Evolutionary conservation across 805 yeast species (phyloP).

Genomic region (Sungouiozyma intestinalis): DNA sequence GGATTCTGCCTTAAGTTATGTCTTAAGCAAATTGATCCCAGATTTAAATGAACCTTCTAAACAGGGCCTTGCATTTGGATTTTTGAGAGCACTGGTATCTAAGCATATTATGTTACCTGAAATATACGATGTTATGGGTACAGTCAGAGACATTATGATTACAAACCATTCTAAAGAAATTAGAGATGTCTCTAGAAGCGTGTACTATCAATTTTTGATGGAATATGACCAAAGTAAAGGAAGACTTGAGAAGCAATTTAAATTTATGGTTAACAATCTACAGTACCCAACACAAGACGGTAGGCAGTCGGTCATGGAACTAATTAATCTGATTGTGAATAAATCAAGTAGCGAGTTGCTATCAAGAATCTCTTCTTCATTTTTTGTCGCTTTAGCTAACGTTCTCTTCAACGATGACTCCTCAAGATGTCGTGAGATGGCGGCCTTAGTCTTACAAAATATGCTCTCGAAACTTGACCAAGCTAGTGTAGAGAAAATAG

Average conservation of each 20-base stretch:
- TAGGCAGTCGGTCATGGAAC: constrained; percentile 82
- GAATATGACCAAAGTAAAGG: constrained; percentile 92
- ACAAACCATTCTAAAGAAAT: constrained; percentile 78
- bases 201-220: constrained; percentile 76
- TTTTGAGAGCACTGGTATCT: constrained; percentile 66
- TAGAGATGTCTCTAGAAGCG: constrained; percentile 73
- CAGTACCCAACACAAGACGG: constrained; percentile 81
- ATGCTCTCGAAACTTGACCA: constrained; percentile 43
- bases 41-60: constrained; percentile 84
- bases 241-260: constrained; percentile 71
- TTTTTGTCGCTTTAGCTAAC: constrained; percentile 74
- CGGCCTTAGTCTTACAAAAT: constrained; percentile 47
- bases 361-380: constrained; percentile 55
- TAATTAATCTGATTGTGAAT: constrained; percentile 57
- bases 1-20: constrained; percentile 60
- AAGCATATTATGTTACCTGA: constrained; percentile 75
- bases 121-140: constrained; percentile 79
- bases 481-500: constrained; percentile 27
- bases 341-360: constrained; percentile 55
- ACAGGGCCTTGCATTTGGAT: constrained; percentile 81
- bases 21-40: constrained; percentile 64
- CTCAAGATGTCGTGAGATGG: constrained; percentile 74
- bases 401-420: constrained; percentile 70
- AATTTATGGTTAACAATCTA: constrained; percentile 68
- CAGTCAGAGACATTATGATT: constrained; percentile 73